phyloP scores from a whole-genome alignment of 352 stramenopile species.

The Globisporangium polare region DNA sequence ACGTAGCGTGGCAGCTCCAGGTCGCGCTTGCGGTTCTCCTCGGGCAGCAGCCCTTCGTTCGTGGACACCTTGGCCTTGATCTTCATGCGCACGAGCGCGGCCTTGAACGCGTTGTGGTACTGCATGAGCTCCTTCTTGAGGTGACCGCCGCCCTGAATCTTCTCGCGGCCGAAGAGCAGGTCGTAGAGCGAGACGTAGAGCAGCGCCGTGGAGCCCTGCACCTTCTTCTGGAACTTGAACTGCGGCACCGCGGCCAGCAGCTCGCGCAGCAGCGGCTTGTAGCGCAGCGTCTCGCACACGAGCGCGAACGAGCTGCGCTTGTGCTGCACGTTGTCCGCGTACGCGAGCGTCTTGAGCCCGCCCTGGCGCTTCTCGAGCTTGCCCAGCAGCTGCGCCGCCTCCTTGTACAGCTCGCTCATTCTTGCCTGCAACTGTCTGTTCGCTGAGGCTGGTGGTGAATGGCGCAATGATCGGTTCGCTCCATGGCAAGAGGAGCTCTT shows the following conservation, averaged over 20 bases:
- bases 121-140: slow-evolving; percentile 86
- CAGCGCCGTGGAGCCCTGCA: slow-evolving; percentile 48
- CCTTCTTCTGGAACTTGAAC: slow-evolving; percentile 59
- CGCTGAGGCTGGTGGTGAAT: neutral
- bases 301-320: slow-evolving; percentile 88
- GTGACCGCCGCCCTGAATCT: slow-evolving; percentile 84
- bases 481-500: neutral
- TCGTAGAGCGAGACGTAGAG: slow-evolving; percentile 87
- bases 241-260: slow-evolving; percentile 68
- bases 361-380: slow-evolving; percentile 75
- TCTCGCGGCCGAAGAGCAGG: slow-evolving; percentile 77
- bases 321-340: slow-evolving; percentile 73
- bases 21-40: slow-evolving; percentile 72
- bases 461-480: neutral
- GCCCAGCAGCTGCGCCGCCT: slow-evolving; percentile 68
- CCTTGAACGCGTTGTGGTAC: slow-evolving; percentile 67
- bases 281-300: slow-evolving; percentile 86
- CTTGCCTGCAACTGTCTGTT: neutral
- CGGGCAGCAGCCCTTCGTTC: slow-evolving; percentile 75
- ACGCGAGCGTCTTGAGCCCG: slow-evolving; percentile 84
- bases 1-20: slow-evolving; percentile 86
- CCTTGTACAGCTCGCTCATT: slow-evolving; percentile 86
- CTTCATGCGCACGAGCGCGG: slow-evolving; percentile 77
- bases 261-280: slow-evolving; percentile 74
- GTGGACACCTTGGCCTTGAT: slow-evolving; percentile 73